Base-by-base conservation (phyloP, 176 grass and related monocot species). In the Elymus sibiricus region DNA sequence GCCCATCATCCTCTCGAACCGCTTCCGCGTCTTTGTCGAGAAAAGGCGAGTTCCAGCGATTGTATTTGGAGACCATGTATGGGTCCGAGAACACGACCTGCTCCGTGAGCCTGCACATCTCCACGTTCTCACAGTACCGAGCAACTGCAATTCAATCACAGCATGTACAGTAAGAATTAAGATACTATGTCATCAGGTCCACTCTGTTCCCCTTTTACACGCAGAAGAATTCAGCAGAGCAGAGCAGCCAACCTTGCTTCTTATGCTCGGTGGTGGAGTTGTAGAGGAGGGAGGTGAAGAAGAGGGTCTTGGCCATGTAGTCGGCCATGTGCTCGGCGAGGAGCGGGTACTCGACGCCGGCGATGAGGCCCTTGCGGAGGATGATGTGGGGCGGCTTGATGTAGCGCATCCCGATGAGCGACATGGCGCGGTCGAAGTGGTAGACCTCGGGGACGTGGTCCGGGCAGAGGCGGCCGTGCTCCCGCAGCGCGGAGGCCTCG, bases 71-170 rank as follows among this genome's bases (percentile, higher is more conserved):
- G 53, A 93, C 79, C 89, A 86, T 88, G 79, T 96, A 99, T 2
- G 97, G 97, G 65, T 99, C 94, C 4, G 97, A 94, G 80, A 99
- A 99, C 17, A 98, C 88, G 10, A 98, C 97, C 89, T 94, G 90
- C 79, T 96, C 97, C 0, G 94, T 98, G 9, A 91, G 97, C 87
- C 97, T 94, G 65, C 94, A 94, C 86, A 98, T 80, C 88, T 94
- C 94, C 70, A 85, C 90, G 88, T 98, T 98, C 25, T 32, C 97
- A 65, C 92, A 95, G 84, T 86, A 98, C 46, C 92, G 82, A 10
- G 97, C 92, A 89, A 99, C 97, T 99, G 93, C 81, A 89, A 63
- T 51, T 34, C 31, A 34, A 34, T 24, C 11, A 61, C 21, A 78
- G 37, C 26, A 47, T n/a, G 0, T 11, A n/a, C n/a, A n/a, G n/a